Evolutionary conservation across 805 yeast species (phyloP).

Genomic region (Candida ortonii): DNA sequence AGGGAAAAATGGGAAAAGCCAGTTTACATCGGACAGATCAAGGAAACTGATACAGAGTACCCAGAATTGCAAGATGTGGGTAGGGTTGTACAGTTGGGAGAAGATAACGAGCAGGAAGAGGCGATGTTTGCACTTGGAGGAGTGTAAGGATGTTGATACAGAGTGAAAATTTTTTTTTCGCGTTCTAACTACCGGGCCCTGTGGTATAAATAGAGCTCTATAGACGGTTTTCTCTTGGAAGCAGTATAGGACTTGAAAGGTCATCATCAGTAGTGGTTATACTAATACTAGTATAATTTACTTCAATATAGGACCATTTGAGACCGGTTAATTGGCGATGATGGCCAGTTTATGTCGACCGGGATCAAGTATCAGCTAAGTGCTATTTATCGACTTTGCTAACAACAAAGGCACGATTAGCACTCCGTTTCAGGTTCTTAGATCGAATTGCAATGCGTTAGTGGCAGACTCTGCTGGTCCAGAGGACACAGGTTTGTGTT

Average conservation of each 20-base stretch:
- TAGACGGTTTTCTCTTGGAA: constrained; percentile 1
- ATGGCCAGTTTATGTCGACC: constrained; percentile 32
- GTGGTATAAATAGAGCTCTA: constrained; percentile 7
- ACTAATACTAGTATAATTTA: constrained; percentile 68
- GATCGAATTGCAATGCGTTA: constrained; percentile 41
- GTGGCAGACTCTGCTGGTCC: constrained; percentile 32
- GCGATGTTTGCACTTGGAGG: constrained; percentile 30
- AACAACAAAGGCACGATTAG: constrained; percentile 70
- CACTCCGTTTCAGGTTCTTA: constrained; percentile 79
- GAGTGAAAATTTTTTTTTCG: constrained; percentile 8
- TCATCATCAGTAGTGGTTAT: constrained; percentile 79
- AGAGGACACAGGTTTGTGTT: constrained; percentile 26
- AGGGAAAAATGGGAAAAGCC: constrained; percentile 50
- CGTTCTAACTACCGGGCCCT: constrained; percentile 1
- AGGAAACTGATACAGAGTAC: constrained; percentile 3
- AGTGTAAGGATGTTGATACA: constrained; percentile 2
- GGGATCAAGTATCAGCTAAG: constrained; percentile 55
- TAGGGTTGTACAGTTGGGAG: constrained; percentile 31
- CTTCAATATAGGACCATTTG: constrained; percentile 46
- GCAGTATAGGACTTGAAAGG: constrained; percentile 27
- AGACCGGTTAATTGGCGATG: constrained; percentile 39
- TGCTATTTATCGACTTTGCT: constrained; percentile 58
- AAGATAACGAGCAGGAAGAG: constrained; percentile 30
- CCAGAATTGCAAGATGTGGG: constrained; percentile 12
- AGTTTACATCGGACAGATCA: constrained; percentile 22